A percentile compares a stretch with the other conserved stretches of the same genome.
Conservation (phyloP, 176 grass and related monocot species). For the Canna indica region DNA sequence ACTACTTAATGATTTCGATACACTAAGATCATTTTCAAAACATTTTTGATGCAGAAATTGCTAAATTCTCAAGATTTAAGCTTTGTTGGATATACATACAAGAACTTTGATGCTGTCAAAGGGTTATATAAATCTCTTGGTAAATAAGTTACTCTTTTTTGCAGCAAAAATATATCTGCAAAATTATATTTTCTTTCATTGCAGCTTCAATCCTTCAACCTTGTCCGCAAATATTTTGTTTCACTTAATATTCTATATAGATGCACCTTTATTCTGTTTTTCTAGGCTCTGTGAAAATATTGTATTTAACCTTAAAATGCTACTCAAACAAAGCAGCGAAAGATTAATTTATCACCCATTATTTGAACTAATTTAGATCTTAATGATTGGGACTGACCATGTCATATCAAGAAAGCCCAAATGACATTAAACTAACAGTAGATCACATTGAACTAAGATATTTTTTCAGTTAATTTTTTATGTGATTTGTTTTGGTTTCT, state of each 20-base stretch:
- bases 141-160: slow-evolving; percentile 22
- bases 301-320: background rate
- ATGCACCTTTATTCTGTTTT: background rate
- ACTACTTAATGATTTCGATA: background rate
- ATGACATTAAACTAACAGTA: background rate
- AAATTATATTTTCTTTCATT: background rate
- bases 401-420: no score
- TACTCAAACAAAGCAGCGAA: no score
- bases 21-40: background rate
- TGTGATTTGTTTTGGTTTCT: background rate
- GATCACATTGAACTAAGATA: background rate
- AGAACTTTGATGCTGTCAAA: slow-evolving; percentile 98
- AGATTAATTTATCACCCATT: no score
- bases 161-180: background rate
- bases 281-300: background rate
- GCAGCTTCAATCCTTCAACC: background rate
- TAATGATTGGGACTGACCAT: no score
- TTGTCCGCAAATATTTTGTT: background rate
- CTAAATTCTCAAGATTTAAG: slow-evolving; percentile 90
- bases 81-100: slow-evolving; percentile 98
- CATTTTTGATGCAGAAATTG: slow-evolving; percentile 40
- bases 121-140: slow-evolving; percentile 58
- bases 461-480: background rate
- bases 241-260: background rate
- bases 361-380: background rate